Evolutionary conservation across 805 yeast genomes (phyloP), one percentile per base, ranked within the genome.

Genomic region (Sporopachydermia quercuum): DNA sequence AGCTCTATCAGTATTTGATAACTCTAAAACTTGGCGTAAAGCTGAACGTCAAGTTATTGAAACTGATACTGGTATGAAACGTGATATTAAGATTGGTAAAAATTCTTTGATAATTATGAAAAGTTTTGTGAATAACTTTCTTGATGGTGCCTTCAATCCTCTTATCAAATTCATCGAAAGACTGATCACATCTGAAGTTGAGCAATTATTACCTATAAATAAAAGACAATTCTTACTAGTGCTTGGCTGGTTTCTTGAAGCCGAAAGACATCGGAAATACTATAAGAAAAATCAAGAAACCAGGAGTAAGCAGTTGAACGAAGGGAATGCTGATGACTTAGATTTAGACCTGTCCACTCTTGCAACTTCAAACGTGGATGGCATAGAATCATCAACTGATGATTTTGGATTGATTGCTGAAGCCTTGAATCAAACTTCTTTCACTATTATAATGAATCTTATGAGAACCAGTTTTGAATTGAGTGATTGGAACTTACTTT

Each of bases 141-240:
- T 74, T 3, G 86, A 83, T 42, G 78, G 84, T 19, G 75, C 86
- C 13, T 84, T 82, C 57, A 82, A 83, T 49, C 74, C 74, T 14
- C 56, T 86, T 18, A 61, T 83, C 38, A 62, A 56, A 37, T 62
- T 71, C 18, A 59, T 79, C 8, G 66, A 81, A 5, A 62, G 59
- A 49, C 57, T 62, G 43, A 54, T 69, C 37, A 61, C 71, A 15
- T 56, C 65, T 5, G 69, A 65, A 33, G 53, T 55, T 17, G 60
- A 55, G 15, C 55, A 56, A 3, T 39, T 60, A 6, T 42, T 47
- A 18, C 52, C 41, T 15, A 43, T 16, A 14, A 53, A 53, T 39
- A 39, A 43, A 18, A 56, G 55, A 38, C 74, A 73, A 36, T 86
- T 69, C 51, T 68, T 81, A 35, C 63, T 71, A 42, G 60, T 82